Conservation (phyloP, 345 rosid genomes). For the Pugionium dolabratum region DNA sequence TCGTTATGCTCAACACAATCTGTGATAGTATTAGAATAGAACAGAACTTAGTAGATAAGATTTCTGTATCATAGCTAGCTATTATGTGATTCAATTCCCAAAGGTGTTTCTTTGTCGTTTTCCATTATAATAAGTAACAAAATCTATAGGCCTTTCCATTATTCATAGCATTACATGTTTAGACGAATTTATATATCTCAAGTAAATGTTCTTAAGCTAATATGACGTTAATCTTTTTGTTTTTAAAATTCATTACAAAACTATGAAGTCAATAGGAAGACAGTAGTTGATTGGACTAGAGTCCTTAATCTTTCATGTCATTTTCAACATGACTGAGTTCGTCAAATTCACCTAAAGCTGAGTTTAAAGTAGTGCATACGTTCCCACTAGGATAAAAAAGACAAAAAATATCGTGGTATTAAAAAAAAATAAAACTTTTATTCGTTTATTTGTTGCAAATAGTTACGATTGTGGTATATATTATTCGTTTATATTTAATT, state of each 20-base stretch:
- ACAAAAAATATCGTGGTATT: constrained; percentile 11
- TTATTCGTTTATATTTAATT: no score
- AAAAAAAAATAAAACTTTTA: no score
- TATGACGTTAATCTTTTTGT: not conserved
- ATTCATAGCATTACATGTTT: not conserved
- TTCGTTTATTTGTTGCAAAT: no score
- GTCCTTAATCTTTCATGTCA: constrained; percentile 22
- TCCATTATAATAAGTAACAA: not conserved
- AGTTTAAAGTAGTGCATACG: constrained; percentile 10
- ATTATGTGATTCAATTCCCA: constrained; percentile 19
- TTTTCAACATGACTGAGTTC: constrained; percentile 25
- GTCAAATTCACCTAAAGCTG: constrained; percentile 24
- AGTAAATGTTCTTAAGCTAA: not conserved
- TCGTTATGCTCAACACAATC: constrained; percentile 25
- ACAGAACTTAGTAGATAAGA: constrained; percentile 13
- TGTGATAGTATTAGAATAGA: not conserved
- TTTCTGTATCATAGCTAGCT: constrained; percentile 13
- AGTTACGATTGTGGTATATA: no score
- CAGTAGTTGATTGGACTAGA: constrained; percentile 13
- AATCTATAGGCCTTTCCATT: not conserved
- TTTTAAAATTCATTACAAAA: no score
- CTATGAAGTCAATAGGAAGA: not conserved
- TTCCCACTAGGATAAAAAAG: constrained; percentile 21
- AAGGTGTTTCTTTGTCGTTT: constrained; percentile 19
- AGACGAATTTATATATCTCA: not conserved